These are phyloP conservation scores for Rhamnella rubrinervis DNA, from an alignment of 331 rosid species.

Conservation along the genomic window DNA sequence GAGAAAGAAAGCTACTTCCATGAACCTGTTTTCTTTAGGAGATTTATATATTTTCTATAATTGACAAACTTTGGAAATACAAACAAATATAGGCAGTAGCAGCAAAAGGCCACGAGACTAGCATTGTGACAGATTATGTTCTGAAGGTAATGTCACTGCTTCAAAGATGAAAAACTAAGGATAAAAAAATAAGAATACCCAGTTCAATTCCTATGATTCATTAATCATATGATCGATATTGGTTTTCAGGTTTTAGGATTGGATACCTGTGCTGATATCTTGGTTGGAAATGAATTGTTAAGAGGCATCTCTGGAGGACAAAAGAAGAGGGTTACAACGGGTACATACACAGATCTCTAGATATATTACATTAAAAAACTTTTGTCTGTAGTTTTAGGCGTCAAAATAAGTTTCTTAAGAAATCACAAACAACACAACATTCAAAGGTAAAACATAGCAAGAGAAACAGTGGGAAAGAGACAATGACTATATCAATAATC, in stretches of 20 bases:
- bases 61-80: neutral
- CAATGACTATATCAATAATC: no score
- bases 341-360: slow-evolving; percentile 12
- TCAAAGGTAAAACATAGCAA: no score
- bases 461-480: no score
- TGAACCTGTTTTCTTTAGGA: neutral
- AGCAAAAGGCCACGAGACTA: slow-evolving; percentile 39
- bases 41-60: neutral
- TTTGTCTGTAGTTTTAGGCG: no score
- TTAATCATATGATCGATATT: neutral
- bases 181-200: no score
- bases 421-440: neutral
- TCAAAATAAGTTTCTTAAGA: no score
- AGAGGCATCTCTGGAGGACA: slow-evolving; percentile 82
- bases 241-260: slow-evolving; percentile 39
- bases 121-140: slow-evolving; percentile 44
- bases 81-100: slow-evolving; percentile 36
- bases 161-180: neutral
- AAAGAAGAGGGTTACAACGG: slow-evolving; percentile 71
- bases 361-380: no score
- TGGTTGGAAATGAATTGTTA: slow-evolving; percentile 59
- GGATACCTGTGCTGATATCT: slow-evolving; percentile 61
- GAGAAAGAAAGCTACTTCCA: neutral
- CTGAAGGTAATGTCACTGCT: slow-evolving; percentile 32
- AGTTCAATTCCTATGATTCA: neutral